Evolutionary conservation across 2,329 filamentous ascomycete genomes (phyloP).

Genomic region (Trichoderma afroharzianum): DNA sequence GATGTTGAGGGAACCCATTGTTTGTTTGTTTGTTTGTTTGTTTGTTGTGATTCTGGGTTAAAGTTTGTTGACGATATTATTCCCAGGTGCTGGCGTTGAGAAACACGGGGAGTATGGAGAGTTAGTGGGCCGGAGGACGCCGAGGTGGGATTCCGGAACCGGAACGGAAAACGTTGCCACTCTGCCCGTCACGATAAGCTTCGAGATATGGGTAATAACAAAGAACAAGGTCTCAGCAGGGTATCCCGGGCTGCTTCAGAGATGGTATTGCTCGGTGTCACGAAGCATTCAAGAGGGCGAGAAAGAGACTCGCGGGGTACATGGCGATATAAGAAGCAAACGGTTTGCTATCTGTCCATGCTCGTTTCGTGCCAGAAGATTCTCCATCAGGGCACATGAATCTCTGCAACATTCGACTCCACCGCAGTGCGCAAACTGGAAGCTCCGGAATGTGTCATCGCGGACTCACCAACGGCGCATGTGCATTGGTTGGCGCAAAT

Average conservation of each 20-base stretch:
- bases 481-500: not conserved
- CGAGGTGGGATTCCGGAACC: slow-evolving; percentile 1
- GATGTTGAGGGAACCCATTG: slow-evolving; percentile 36
- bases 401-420: not conserved
- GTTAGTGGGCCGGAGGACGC: not conserved
- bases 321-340: slow-evolving; percentile 4
- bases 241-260: not conserved
- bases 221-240: not conserved
- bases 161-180: slow-evolving; percentile 1
- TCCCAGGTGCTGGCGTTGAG: not conserved
- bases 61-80: not conserved
- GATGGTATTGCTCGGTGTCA: not conserved
- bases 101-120: not conserved
- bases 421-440: slow-evolving; percentile 1
- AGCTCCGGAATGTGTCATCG: slow-evolving; percentile 15
- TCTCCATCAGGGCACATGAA: not conserved
- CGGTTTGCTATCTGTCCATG: no score
- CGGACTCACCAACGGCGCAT: not conserved
- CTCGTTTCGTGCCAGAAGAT: not conserved
- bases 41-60: no score
- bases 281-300: not conserved
- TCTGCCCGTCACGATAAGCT: not conserved
- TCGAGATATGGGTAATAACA: not conserved
- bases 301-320: not conserved
- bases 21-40: not conserved